Conservation (phyloP, 2,329 filamentous ascomycete genomes). For the Mariannaea sp. region DNA sequence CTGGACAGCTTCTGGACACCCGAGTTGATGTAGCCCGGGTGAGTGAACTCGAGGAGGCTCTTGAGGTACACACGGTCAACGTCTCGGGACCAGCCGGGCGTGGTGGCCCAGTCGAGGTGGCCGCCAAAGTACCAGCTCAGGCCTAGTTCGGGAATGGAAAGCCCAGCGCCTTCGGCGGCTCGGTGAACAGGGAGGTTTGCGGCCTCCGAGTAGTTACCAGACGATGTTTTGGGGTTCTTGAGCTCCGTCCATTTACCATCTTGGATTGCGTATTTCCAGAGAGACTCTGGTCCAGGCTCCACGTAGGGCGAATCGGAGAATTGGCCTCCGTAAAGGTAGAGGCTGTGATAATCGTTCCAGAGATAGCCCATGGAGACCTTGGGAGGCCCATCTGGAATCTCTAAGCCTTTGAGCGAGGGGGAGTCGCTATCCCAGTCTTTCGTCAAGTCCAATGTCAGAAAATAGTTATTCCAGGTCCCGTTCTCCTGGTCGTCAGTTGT, state of each 20-base stretch:
- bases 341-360: slow-evolving; percentile 71
- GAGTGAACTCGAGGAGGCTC: slow-evolving; percentile 76
- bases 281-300: slow-evolving; percentile 62
- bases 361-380: slow-evolving; percentile 74
- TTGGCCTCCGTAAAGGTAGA: slow-evolving; percentile 77
- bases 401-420: slow-evolving; percentile 65
- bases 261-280: slow-evolving; percentile 72
- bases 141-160: slow-evolving; percentile 71
- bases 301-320: slow-evolving; percentile 67
- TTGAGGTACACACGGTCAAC: slow-evolving; percentile 70
- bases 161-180: slow-evolving; percentile 73
- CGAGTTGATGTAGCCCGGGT: slow-evolving; percentile 69
- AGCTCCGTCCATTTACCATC: slow-evolving; percentile 67
- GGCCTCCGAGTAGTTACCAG: slow-evolving; percentile 64
- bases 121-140: slow-evolving; percentile 81
- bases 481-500: slow-evolving; percentile 59
- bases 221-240: slow-evolving; percentile 62
- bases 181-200: slow-evolving; percentile 65
- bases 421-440: slow-evolving; percentile 71
- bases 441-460: slow-evolving; percentile 72
- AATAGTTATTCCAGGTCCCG: slow-evolving; percentile 77
- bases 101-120: slow-evolving; percentile 67
- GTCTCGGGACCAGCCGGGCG: slow-evolving; percentile 68
- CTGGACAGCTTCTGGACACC: slow-evolving; percentile 61
- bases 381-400: slow-evolving; percentile 70